Evolutionary conservation across 2,329 filamentous ascomycete genomes (phyloP), one percentile per base, ranked within the genome.

Genomic region (Aureobasidium sp.): DNA sequence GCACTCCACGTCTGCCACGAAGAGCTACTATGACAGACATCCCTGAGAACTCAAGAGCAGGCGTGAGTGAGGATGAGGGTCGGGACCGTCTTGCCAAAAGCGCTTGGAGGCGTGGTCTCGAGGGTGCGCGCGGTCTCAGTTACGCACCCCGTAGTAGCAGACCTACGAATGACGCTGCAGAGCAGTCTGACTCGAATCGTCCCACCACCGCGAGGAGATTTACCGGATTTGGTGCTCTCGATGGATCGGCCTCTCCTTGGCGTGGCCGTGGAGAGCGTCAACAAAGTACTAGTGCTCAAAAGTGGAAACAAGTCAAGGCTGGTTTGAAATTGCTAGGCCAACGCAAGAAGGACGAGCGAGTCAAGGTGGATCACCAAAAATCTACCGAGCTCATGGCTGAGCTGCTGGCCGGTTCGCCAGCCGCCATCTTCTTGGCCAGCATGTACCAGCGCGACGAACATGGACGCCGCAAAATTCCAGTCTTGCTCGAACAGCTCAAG

Each of bases 361-460:
- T 83, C 61, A 88, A 89, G 48, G 88, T 97, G 64, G 94, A 99
- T 73, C 91, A 94, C 71, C 87, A 89, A 70, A 99, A 97, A 74
- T 97, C 93, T 11, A 91, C 94, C 2, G 94, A 99, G 74, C 80
- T 99, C 51, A 93, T 99, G 84, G 94, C 94, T 1, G 94, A 99
- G 75, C 79, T 99, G 41, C 84, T 94, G 53, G 95, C 94, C 47
- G 94, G 91, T 60, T 91, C 92, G 1, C 94, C 94, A 3, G 94
- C 94, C 27, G 94, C 93, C 22, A 79, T 99, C 63, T 96, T 99
- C 75, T 79, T 99, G 58, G 94, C 94, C 8, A 97, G 92, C 71
- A 97, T 97, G 90, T 94, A 97, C 69, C 94, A 97, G 76, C 84
- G 94, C 62, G 94, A 99, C 69, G 94, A 99, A 75, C 90, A 97